Conservation (phyloP, 805 yeast species). For the Yamadazyma takamatsuzukensis region DNA sequence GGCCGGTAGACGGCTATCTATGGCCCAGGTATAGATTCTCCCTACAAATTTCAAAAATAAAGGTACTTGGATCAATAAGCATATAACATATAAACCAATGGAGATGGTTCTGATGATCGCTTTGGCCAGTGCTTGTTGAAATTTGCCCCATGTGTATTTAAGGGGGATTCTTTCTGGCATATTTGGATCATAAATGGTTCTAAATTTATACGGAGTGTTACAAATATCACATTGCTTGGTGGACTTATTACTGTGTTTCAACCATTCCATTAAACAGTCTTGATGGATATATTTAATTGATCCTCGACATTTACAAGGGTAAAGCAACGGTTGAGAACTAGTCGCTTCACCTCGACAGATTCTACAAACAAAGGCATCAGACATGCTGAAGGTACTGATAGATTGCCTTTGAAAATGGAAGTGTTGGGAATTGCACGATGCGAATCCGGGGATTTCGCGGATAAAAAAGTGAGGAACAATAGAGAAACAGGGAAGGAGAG, state of each 20-base stretch:
- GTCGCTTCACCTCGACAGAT: conserved; percentile 94
- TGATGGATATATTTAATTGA: conserved; percentile 92
- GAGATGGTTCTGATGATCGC: conserved; percentile 17
- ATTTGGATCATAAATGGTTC: conserved; percentile 57
- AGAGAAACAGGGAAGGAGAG: too few relatives aligned
- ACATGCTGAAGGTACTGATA: too few relatives aligned
- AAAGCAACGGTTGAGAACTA: conserved; percentile 69
- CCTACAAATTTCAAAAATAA: conserved; percentile 53
- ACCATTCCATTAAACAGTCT: conserved; percentile 87
- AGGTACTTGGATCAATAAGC: conserved; percentile 53
- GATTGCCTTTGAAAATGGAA: too few relatives aligned
- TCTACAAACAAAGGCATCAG: conserved; percentile 61
- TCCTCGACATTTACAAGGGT: conserved; percentile 94
- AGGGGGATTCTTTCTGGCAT: conserved; percentile 68
- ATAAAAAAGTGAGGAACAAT: too few relatives aligned
- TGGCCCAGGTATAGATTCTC: conserved; percentile 50
- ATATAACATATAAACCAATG: conserved; percentile 33
- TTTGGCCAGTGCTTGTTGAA: conserved; percentile 17
- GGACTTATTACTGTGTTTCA: conserved; percentile 59
- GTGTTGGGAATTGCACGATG: too few relatives aligned
- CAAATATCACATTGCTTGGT: conserved; percentile 81
- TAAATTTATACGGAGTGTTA: conserved; percentile 66
- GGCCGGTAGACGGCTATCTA: conserved; percentile 50
- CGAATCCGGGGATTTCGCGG: too few relatives aligned
- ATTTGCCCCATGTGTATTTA: conserved; percentile 40